A percentile compares a stretch with the other conserved stretches of the same genome.
phyloP scores from a whole-genome alignment of 2,329 filamentous ascomycete species.

The Verticillium albo-atrum region DNA sequence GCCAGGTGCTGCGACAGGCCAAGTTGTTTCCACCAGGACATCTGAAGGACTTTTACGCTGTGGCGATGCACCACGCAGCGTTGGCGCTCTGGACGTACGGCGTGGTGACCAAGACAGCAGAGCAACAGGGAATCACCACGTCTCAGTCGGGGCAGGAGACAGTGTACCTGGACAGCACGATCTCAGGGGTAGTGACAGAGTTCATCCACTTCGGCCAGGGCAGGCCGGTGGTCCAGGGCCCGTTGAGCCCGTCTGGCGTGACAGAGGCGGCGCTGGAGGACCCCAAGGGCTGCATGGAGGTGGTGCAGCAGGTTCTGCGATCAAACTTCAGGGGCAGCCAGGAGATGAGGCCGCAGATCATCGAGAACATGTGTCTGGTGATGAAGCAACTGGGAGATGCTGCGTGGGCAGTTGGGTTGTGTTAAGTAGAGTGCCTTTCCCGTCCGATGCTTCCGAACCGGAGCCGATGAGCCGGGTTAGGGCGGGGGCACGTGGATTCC shows the following conservation, averaged over 20 bases:
- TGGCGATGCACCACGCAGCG: constrained; percentile 64
- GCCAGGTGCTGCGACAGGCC: constrained; percentile 60
- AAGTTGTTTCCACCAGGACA: constrained; percentile 46
- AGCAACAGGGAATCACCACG: constrained; percentile 15
- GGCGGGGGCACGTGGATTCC: not conserved
- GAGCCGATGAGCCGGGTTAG: not conserved
- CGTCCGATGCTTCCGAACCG: not conserved
- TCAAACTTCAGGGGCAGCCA: constrained; percentile 42
- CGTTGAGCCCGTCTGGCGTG: constrained; percentile 19
- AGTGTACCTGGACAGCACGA: constrained; percentile 53
- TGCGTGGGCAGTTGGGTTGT: constrained; percentile 31
- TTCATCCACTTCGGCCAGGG: constrained; percentile 55
- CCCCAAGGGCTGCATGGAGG: constrained; percentile 53
- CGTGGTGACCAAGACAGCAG: constrained; percentile 44
- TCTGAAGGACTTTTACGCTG: constrained; percentile 62
- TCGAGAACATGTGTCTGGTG: constrained; percentile 62
- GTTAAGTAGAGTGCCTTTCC: constrained; percentile 9
- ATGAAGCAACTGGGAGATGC: constrained; percentile 56
- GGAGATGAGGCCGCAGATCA: constrained; percentile 51
- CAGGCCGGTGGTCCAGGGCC: constrained; percentile 41
- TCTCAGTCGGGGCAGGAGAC: constrained; percentile 29
- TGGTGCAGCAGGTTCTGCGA: constrained; percentile 51
- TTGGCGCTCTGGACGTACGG: constrained; percentile 68
- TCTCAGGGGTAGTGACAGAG: constrained; percentile 47
- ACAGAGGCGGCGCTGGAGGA: constrained; percentile 44